Evolutionary conservation across 2,329 filamentous ascomycete species (phyloP).

Genomic region (Arthrobotrys musiformis): DNA sequence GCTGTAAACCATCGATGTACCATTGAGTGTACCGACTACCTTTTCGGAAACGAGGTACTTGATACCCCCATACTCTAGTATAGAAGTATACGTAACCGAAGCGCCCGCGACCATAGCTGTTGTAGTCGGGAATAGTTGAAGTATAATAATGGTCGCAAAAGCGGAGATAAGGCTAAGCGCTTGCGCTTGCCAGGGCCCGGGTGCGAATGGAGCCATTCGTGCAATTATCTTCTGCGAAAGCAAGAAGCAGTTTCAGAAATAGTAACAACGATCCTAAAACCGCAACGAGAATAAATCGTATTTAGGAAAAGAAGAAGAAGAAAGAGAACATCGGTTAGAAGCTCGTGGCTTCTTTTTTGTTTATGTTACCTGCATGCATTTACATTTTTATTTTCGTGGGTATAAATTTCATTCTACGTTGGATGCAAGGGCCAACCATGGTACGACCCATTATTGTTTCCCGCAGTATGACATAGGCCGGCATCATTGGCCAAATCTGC

Average conservation of each 20-base stretch:
- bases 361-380: not conserved
- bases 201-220: not conserved
- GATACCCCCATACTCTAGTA: slow-evolving; percentile 3
- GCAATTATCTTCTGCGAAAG: not conserved
- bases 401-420: too few species aligned
- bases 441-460: too few species aligned
- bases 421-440: not conserved
- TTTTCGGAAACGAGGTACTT: slow-evolving; percentile 37
- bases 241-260: slow-evolving; percentile 13
- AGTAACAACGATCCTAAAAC: not conserved
- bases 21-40: not conserved
- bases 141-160: not conserved
- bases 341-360: not conserved
- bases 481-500: too few species aligned
- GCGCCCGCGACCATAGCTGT: not conserved
- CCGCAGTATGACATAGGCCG: too few species aligned
- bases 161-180: slow-evolving; percentile 2
- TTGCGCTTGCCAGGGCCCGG: not conserved
- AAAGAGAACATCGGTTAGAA: not conserved
- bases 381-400: too few species aligned
- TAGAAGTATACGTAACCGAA: not conserved
- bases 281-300: not conserved
- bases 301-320: not conserved
- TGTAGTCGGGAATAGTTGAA: not conserved
- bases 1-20: not conserved